Base-by-base conservation (phyloP, 2,329 filamentous ascomycete species). In the Neobulgaria alba region DNA sequence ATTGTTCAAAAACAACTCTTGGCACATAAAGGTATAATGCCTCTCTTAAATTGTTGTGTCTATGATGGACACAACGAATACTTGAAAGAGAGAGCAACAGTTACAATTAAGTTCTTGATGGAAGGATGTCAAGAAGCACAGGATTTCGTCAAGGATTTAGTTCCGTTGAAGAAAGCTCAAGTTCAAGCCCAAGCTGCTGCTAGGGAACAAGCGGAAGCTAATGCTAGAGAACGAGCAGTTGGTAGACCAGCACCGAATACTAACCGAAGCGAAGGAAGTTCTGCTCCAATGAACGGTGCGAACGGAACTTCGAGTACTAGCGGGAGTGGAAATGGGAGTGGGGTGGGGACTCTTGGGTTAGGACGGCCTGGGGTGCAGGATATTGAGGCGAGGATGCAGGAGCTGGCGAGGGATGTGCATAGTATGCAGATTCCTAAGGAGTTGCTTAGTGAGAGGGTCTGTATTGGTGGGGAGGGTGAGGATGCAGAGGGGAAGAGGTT, bases 41-140 rank as follows among this genome's bases (percentile, higher is more conserved):
- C 85, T 0, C 73, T 96, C 15, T 74, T 95, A 12, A 88, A 88
- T 56, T 95, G 88, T 63, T 95, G 88, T 54, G 76, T 80, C 21
- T 92, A 92, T 58, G 90, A 96, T 58, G 87, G 90, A 52, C 79
- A 94, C 63, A 95, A 95, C 57, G 87, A 88, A 0, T 95, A 90
- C 58, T 89, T 94, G 48, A 86, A 90, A 55, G 90, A 96, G 61
- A 85, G 89, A 49, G 85, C 87, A 2, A 86, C 89, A 36, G 80
- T 94, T 59, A 89, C 85, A 51, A 71, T 93, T n/a, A 89, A 90
- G 58, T 93, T 79, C 73, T 68, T 85, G 4, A 75, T 85, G 64
- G 82, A 85, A 52, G 82, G 82, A 10, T 86, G 80, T 45, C 74
- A 80, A 21, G 80, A 80, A 42, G 85, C 85, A 12, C 82, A 83